Base-by-base conservation (phyloP, 2,329 filamentous ascomycete genomes). In the Fusarium equiseti region DNA sequence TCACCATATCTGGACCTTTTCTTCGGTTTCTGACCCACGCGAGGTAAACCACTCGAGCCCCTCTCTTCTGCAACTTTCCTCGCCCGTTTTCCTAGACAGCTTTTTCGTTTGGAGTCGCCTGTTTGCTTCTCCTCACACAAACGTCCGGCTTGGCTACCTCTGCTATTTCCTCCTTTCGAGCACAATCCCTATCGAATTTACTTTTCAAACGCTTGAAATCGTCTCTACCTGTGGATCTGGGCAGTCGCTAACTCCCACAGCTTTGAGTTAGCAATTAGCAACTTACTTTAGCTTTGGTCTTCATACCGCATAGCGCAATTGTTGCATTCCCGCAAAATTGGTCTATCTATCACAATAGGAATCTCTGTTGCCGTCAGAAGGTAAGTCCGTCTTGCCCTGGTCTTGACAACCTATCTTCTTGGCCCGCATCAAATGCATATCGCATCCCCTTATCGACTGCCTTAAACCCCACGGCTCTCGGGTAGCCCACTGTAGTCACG, bases 31-130 rank as follows among this genome's bases (percentile, higher is more conserved):
- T 72, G 60, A 66, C 66, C 68, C 63, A 63, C 66, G 62, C 57
- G 55, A 76, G 77, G 79, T 79, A 77, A 78, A 75, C 71, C 74
- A 67, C 63, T 68, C 44, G 56, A 68, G 22, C 50, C 67, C 66
- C 56, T 52, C 50, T 62, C 66, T 68, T 59, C 71, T 74, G 72
- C 63, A 64, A 70, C 61, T 65, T 64, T 64, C 70, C 53, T 58
- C 45, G 35, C 55, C 59, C 29, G 38, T 69, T 58, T 65, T 56
- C 68, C 38, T 65, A 44, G 59, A 65, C 68, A 70, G 65, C 62
- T 63, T 62, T 68, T 57, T 73, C 45, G 52, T 61, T 59, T 66
- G 48, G 56, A 63, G 62, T 65, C 62, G 63, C 73, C 63, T 60
- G 59, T 59, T 68, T 43, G 59, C 64, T 71, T 71, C 66, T 75